Percentiles rank a stretch among this genome's conserved stretches.
phyloP scores from a whole-genome alignment of 257 asterid species.

The Voacanga thouarsii region DNA sequence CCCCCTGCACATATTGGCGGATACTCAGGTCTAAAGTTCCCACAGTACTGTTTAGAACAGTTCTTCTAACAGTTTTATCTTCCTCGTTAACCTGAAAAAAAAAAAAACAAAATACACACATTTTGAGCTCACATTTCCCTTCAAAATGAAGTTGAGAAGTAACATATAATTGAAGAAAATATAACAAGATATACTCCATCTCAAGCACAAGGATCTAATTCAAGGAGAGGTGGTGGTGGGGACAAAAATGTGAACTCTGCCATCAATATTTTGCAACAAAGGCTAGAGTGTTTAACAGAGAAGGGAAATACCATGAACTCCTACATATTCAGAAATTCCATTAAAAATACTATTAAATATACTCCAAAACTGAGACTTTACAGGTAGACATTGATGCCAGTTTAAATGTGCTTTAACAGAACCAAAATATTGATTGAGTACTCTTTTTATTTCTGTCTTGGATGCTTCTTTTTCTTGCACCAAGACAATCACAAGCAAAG shows the following conservation, averaged over 20 bases:
- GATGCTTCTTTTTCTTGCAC: not conserved
- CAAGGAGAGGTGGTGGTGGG: not conserved
- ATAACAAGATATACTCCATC: not conserved
- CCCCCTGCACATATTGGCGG: conserved; percentile 76
- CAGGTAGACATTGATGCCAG: not conserved
- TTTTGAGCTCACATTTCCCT: not conserved
- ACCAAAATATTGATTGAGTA: not conserved
- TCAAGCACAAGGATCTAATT: not conserved
- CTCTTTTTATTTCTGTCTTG: not conserved
- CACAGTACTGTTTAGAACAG: conserved; percentile 79
- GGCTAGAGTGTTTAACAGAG: not conserved
- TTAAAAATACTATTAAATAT: not conserved
- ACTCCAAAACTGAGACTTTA: not conserved
- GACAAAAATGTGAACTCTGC: not conserved
- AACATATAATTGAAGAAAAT: not conserved
- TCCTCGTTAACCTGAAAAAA: conserved; percentile 70
- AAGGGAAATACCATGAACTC: not conserved
- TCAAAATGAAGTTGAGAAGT: not conserved
- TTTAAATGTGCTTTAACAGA: not conserved
- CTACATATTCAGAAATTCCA: not conserved
- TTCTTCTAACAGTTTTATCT: conserved; percentile 77
- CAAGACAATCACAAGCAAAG: not conserved
- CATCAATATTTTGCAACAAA: not conserved
- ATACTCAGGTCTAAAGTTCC: conserved; percentile 87
- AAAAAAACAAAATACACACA: not conserved